phyloP scores from a whole-genome alignment of 1,139 yeast species.

The Saccharomyces pastorianus region DNA sequence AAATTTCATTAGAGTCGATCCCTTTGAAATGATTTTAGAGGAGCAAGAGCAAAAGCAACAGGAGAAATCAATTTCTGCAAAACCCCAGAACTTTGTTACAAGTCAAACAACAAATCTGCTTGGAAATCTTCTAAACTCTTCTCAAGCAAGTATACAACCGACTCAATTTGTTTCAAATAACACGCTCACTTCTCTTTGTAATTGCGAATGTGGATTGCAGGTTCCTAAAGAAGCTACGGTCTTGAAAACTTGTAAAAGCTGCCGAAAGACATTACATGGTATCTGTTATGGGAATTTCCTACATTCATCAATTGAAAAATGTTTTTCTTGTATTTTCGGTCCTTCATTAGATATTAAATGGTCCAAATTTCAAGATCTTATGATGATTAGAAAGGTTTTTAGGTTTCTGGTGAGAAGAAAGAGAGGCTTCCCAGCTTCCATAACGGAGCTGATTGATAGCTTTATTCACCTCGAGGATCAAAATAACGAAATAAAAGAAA shows the following conservation, averaged over 20 bases:
- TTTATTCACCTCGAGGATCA: conserved; percentile 13
- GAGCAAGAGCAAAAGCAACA: conserved; percentile 3
- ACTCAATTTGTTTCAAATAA: conserved; percentile 24
- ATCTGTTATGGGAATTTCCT: conserved; percentile 29
- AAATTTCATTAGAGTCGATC: conserved; percentile 25
- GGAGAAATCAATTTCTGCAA: background rate
- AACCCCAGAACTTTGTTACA: conserved; percentile 6
- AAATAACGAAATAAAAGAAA: conserved; percentile 9
- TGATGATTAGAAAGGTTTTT: conserved; percentile 29
- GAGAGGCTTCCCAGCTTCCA: conserved; percentile 19
- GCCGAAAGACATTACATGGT: conserved; percentile 27
- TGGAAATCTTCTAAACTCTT: conserved; percentile 24
- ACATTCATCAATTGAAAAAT: conserved; percentile 12
- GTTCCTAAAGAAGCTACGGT: conserved; percentile 12
- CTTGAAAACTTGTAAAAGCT: conserved; percentile 21
- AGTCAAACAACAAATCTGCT: conserved; percentile 32
- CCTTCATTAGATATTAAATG: conserved; percentile 13
- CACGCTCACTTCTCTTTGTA: conserved; percentile 1
- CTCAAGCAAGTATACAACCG: conserved; percentile 22
- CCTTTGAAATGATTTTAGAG: conserved; percentile 22
- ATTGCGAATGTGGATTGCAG: conserved; percentile 30
- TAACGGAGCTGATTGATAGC: conserved; percentile 8
- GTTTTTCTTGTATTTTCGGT: conserved; percentile 28
- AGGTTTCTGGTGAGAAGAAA: conserved; percentile 15
- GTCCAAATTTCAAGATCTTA: conserved; percentile 20